Evolutionary conservation across 2,329 filamentous ascomycete genomes (phyloP), one percentile per base, ranked within the genome.

Genomic region (Paraphaeosphaeria sporulosa): DNA sequence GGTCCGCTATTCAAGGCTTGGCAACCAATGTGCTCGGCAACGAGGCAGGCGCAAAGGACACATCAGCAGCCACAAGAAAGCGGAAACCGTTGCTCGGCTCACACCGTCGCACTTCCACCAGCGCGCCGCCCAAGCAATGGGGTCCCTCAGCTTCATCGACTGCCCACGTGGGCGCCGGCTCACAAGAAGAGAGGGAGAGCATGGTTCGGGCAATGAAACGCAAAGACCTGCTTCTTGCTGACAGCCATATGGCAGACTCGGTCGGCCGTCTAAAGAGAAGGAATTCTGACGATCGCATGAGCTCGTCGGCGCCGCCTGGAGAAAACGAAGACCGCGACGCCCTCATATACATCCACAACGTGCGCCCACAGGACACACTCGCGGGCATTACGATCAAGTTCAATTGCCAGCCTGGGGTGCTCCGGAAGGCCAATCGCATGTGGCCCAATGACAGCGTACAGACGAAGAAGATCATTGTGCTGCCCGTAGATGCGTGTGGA

Each of bases 391-490:
- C 95, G 55, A 89, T 99, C 65, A 91, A 90, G 69, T 99, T 96
- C 78, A 90, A 92, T 69, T 98, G 94, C 76, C 87, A 91, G 64
- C 89, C 93, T 58, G 90, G 94, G 50, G 86, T 90, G 1, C 89
- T 99, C 66, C 86, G 92, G 60, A 95, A 92, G 75, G 89, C 93
- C 42, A 99, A 99, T 75, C 88, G 95, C 12, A 88, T 99, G 71
- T 99, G 95, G 95, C 92, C 93, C 7, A 92, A 93, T 64, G 95
- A 98, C 74, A 93, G 88, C 64, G 90, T 98, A 38, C 94, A 97
- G 75, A 87, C 89, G 50, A 89, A 94, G 60, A 92, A 92, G 71
- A 89, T 87, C 64, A 85, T 99, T 17, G 85, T 94, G 9, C 81
- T 99, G 55, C 95, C 95, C 0, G 92, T 98, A 4, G 94, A 97